phyloP scores from a whole-genome alignment of 331 rosid genomes.

The Acacia concinna region DNA sequence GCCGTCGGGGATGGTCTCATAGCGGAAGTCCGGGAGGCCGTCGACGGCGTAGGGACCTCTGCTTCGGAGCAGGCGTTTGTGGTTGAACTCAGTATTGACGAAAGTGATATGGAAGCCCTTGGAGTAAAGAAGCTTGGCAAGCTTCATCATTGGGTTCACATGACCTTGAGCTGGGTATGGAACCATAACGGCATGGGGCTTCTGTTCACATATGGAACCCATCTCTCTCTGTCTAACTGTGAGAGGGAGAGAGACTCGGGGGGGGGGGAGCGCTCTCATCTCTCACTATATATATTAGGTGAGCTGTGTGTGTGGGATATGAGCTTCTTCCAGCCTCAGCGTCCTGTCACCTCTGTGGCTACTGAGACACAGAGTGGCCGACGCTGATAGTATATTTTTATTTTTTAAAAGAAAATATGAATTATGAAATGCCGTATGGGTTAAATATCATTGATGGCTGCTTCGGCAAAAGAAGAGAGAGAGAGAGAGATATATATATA shows the following conservation, averaged over 20 bases:
- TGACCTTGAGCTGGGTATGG: constrained; percentile 27
- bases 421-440: too few relatives aligned
- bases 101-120: constrained; percentile 39
- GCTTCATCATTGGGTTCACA: constrained; percentile 29
- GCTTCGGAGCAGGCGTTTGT: not conserved
- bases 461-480: too few relatives aligned
- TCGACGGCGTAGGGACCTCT: not conserved
- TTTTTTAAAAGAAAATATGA: not conserved
- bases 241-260: too few relatives aligned
- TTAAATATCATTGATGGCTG: too few relatives aligned
- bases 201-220: not conserved
- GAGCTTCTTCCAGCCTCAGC: too few relatives aligned
- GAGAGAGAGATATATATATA: too few relatives aligned
- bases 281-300: too few relatives aligned
- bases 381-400: too few relatives aligned
- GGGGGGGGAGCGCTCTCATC: not conserved
- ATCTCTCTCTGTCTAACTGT: not conserved
- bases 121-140: constrained; percentile 37
- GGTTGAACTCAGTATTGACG: constrained; percentile 23
- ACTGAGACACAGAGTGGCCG: too few relatives aligned
- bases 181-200: not conserved
- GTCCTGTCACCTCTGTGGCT: too few relatives aligned
- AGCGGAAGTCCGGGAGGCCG: constrained; percentile 2
- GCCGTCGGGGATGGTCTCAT: constrained; percentile 11
- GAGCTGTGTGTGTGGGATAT: too few relatives aligned